phyloP scores from a whole-genome alignment of 2,329 filamentous ascomycete genomes.

The Colletotrichum cordylinicola region DNA sequence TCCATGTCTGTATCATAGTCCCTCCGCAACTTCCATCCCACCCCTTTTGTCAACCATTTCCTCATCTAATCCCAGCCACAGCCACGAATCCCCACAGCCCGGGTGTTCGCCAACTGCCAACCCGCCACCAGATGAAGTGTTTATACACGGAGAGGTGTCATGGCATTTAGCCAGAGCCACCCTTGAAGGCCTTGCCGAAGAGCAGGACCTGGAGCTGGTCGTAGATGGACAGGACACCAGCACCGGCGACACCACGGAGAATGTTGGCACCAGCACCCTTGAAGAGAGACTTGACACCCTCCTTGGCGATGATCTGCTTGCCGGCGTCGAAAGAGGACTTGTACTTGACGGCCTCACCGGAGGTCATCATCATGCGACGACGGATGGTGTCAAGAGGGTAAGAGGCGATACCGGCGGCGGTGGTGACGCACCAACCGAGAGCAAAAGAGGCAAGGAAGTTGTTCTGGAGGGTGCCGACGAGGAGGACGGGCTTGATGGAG shows the following conservation, averaged over 20 bases:
- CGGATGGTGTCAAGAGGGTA: conserved; percentile 99
- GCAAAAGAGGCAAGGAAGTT: conserved; percentile 99
- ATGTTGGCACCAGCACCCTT: conserved; percentile 99
- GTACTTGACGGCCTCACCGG: conserved; percentile 99
- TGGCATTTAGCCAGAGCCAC: conserved; percentile 55
- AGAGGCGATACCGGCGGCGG: conserved; percentile 99
- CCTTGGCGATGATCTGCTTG: conserved; percentile 95
- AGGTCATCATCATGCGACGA: conserved; percentile 99
- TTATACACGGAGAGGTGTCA: conserved; percentile 45
- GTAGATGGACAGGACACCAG: conserved; percentile 99
- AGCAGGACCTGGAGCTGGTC: conserved; percentile 99
- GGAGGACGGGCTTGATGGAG: conserved; percentile 98
- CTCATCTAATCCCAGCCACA: conserved; percentile 28
- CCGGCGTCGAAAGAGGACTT: conserved; percentile 93
- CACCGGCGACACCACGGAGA: conserved; percentile 99
- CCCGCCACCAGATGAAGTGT: conserved; percentile 36
- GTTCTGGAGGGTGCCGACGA: conserved; percentile 88
- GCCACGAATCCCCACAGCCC: conserved; percentile 38
- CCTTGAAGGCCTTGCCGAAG: conserved; percentile 99
- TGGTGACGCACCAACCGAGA: conserved; percentile 99
- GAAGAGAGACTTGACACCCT: conserved; percentile 99
- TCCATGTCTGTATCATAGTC: conserved; percentile 42
- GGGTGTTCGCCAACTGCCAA: conserved; percentile 35
- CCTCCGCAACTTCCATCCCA: conserved; percentile 55
- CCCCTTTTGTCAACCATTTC: conserved; percentile 46